Evolutionary conservation across 345 rosid species (phyloP).

Genomic region (Pistacia vera): DNA sequence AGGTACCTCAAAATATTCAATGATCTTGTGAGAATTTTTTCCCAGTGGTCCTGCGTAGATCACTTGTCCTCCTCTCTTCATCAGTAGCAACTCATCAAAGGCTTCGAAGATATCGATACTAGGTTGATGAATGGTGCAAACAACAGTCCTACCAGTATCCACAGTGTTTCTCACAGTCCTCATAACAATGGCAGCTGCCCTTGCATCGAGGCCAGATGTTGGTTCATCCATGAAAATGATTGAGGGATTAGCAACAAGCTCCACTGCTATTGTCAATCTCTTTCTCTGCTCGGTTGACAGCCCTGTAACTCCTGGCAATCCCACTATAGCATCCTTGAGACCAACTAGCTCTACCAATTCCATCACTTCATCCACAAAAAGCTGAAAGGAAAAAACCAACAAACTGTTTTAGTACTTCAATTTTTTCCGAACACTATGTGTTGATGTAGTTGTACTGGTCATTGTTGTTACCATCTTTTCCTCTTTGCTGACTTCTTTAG

Average conservation of each 20-base stretch:
- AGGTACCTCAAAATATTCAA: conserved; percentile 77
- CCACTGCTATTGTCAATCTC: conserved; percentile 81
- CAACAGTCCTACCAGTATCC: conserved; percentile 87
- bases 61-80: conserved; percentile 93
- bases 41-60: conserved; percentile 79
- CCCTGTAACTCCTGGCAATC: conserved; percentile 73
- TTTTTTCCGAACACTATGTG: not conserved
- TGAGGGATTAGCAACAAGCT: conserved; percentile 83
- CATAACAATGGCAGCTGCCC: conserved; percentile 92
- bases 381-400: conserved; percentile 27
- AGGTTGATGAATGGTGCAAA: conserved; percentile 89
- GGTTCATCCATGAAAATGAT: conserved; percentile 96
- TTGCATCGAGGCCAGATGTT: conserved; percentile 89
- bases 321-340: conserved; percentile 66
- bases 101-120: conserved; percentile 92
- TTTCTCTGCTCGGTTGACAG: conserved; percentile 87
- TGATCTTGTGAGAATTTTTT: conserved; percentile 57
- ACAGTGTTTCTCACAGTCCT: conserved; percentile 90
- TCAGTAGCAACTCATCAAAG: conserved; percentile 72
- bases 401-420: not conserved
- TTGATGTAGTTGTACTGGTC: not conserved
- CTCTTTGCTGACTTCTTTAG: conserved; percentile 65
- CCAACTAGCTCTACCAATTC: conserved; percentile 61
- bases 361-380: conserved; percentile 73
- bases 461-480: conserved; percentile 67